Evolutionary conservation across 495 filamentous ascomycete genomes (phyloP), one percentile per base, ranked within the genome.

Genomic region (Hyaloscypha variabilis): DNA sequence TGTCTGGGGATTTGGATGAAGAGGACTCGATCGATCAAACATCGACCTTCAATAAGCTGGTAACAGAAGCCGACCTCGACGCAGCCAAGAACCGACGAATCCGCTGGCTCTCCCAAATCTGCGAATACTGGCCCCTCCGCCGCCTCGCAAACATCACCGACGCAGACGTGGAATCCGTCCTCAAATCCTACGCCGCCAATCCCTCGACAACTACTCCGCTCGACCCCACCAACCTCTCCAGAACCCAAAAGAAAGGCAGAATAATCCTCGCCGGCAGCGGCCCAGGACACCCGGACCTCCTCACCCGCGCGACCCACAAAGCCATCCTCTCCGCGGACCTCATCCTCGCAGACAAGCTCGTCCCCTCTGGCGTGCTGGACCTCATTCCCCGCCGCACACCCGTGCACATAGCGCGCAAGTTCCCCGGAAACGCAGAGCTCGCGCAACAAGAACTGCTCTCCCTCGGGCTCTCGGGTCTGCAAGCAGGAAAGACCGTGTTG

Each of bases 61-160:
- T 98, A 10, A 79, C 78, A 11, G 90, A 92, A 56, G 83, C 85
- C 61, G 92, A 94, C 69, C 75, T 82, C 5, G 88, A 91, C 55
- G 90, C 90, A 2, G 87, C 87, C 8, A 93, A 90, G 76, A 92
- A 84, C 21, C 82, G 96, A 57, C 82, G 95, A 49, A 93, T 96
- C 79, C 87, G 95, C 26, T 99, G 96, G 96, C 77, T 99, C 3
- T 86, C 89, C 21, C 95, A 99, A 73, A 94, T 99, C 21, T 99
- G 96, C 82, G 95, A 99, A 80, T 99, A 99, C 77, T 99, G 96
- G 96, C 94, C 95, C 1, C 81, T 99, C 24, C 86, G 85, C 52
- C 87, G 90, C 21, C 84, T 99, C 2, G 92, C 93, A 8, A 80
- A 82, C 29, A 88, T 98, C 60, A 87, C 85, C 14, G 91, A 97